Percentiles rank a stretch among this genome's conserved stretches.
These are phyloP conservation scores for Colletotrichum simmondsii DNA, from an alignment of 2,329 filamentous ascomycete genomes.

Conservation along the genomic window DNA sequence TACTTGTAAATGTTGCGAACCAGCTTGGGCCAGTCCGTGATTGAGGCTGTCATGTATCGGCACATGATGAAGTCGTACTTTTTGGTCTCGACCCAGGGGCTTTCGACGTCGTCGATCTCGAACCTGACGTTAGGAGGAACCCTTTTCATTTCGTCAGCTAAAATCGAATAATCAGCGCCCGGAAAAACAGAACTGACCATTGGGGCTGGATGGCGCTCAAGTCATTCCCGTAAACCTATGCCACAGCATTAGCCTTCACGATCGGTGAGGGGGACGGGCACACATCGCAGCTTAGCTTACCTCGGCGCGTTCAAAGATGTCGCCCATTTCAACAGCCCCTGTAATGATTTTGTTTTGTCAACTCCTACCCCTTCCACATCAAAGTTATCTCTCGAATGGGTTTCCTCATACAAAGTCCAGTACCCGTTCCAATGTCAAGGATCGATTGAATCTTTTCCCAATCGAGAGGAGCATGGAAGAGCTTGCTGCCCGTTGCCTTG, in stretches of 20 bases:
- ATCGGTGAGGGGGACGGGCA: too few species aligned
- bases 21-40: slow-evolving; percentile 1
- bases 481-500: slow-evolving; percentile 1
- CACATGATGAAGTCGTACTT: slow-evolving; percentile 46
- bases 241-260: background rate
- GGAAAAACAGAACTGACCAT: background rate
- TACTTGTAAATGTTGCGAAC: background rate
- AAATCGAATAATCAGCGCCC: background rate
- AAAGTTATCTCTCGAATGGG: background rate
- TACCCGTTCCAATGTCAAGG: slow-evolving; percentile 17
- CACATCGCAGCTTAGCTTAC: background rate
- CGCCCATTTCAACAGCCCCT: background rate
- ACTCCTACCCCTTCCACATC: background rate
- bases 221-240: background rate
- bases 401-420: background rate
- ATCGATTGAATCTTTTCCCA: slow-evolving; percentile 45
- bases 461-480: background rate
- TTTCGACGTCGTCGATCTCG: slow-evolving; percentile 57
- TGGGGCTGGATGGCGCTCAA: background rate
- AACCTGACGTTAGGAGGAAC: background rate
- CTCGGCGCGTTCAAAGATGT: background rate
- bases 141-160: background rate
- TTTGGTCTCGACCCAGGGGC: slow-evolving; percentile 50
- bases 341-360: background rate
- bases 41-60: slow-evolving; percentile 6